phyloP scores from a whole-genome alignment of 2,329 filamentous ascomycete species.

The Hymenotorrendiella dingleyae region DNA sequence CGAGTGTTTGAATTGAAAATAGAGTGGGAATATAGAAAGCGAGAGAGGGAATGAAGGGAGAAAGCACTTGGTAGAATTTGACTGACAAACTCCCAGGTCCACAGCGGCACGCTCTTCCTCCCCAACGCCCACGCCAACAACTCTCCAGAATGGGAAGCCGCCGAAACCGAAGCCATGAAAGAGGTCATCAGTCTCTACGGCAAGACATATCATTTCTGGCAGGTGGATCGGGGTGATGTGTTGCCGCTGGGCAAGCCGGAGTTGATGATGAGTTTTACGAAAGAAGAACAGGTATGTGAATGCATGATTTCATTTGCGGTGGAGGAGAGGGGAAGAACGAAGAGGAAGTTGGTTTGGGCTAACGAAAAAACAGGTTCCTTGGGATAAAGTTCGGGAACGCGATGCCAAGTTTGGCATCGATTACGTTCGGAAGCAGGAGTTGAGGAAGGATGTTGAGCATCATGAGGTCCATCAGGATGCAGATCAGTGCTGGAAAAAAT shows the following conservation, averaged over 20 bases:
- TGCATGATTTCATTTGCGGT: slow-evolving; percentile 19
- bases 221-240: slow-evolving; percentile 67
- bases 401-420: slow-evolving; percentile 49
- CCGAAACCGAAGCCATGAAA: slow-evolving; percentile 77
- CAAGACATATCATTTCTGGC: slow-evolving; percentile 83
- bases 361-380: slow-evolving; percentile 30
- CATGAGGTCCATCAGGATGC: slow-evolving; percentile 41
- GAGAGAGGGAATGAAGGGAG: no score
- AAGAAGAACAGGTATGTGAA: slow-evolving; percentile 38
- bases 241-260: slow-evolving; percentile 55
- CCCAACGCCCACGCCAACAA: slow-evolving; percentile 53
- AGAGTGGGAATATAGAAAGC: no score
- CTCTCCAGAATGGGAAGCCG: slow-evolving; percentile 63
- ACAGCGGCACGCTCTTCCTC: slow-evolving; percentile 68
- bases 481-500: slow-evolving; percentile 41
- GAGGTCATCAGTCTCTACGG: slow-evolving; percentile 70
- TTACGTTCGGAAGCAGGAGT: slow-evolving; percentile 44
- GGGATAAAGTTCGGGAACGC: slow-evolving; percentile 38
- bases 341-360: slow-evolving; percentile 24
- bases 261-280: slow-evolving; percentile 58
- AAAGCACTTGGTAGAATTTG: no score
- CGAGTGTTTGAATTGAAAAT: no score
- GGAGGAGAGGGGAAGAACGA: neutral
- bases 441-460: slow-evolving; percentile 43
- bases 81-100: slow-evolving; percentile 7